phyloP scores from a whole-genome alignment of 805 yeast species.

The Kazachstania africana region DNA sequence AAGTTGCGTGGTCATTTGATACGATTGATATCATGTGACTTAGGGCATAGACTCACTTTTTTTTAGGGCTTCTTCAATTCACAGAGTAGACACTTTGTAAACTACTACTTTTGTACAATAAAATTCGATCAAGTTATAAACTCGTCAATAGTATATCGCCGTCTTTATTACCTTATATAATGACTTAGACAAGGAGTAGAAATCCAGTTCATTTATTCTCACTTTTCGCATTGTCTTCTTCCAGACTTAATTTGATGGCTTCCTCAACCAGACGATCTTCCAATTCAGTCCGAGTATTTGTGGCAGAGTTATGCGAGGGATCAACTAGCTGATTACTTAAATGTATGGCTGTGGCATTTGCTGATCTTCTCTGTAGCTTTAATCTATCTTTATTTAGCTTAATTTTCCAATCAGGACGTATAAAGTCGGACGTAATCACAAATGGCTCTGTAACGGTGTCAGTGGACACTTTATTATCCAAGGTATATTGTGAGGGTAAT shows the following conservation, averaged over 20 bases:
- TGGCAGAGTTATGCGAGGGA: conserved; percentile 15
- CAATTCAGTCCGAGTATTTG: conserved; percentile 16
- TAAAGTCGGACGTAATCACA: conserved; percentile 61
- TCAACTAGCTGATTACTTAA: conserved; percentile 64
- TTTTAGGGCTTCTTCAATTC: not conserved
- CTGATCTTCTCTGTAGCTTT: conserved; percentile 73
- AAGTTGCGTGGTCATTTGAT: conserved; percentile 5
- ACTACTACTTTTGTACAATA: no score
- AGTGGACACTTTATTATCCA: not conserved
- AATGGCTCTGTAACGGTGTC: not conserved
- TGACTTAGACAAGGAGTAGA: not conserved
- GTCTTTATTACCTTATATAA: no score
- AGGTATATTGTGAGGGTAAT: conserved; percentile 34
- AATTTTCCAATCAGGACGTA: conserved; percentile 88
- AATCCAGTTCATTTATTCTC: not conserved
- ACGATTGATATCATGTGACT: not conserved
- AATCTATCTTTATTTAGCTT: conserved; percentile 62
- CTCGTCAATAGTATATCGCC: no score
- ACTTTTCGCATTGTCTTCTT: conserved; percentile 26
- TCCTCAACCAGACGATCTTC: conserved; percentile 78
- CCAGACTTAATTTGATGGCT: conserved; percentile 62
- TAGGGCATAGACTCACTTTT: not conserved
- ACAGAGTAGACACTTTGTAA: no score
- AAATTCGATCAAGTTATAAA: no score
- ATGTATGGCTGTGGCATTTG: conserved; percentile 90